phyloP scores from a whole-genome alignment of 768 basidiomycete genomes.

The Lyophyllum decastes region DNA sequence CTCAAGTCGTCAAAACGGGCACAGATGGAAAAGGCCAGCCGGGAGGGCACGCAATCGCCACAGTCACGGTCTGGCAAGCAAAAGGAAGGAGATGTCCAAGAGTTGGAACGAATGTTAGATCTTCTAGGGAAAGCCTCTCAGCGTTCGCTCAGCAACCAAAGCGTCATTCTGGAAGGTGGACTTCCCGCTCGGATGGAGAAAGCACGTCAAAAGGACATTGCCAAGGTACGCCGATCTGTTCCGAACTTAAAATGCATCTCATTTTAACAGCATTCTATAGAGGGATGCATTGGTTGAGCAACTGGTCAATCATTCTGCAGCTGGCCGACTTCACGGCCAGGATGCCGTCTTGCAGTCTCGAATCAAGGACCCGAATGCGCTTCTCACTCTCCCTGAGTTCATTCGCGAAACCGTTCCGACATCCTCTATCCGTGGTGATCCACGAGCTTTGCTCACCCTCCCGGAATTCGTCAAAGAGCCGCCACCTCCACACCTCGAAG shows the following conservation, averaged over 20 bases:
- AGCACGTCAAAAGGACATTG: conserved; percentile 56
- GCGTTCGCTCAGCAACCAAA: conserved; percentile 68
- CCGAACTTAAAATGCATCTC: not conserved
- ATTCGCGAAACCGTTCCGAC: conserved; percentile 55
- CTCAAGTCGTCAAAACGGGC: conserved; percentile 69
- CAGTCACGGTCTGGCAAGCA: conserved; percentile 34
- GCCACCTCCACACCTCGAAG: conserved; percentile 30
- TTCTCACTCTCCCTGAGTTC: conserved; percentile 63
- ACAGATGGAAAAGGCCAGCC: conserved; percentile 72
- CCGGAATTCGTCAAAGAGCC: conserved; percentile 63
- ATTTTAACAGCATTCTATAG: conserved; percentile 33
- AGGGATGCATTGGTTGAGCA: conserved; percentile 77
- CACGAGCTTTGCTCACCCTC: conserved; percentile 52
- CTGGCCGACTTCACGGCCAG: conserved; percentile 76
- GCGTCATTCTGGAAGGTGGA: conserved; percentile 64
- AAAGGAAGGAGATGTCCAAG: conserved; percentile 50
- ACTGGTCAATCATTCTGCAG: conserved; percentile 67
- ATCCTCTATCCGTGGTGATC: conserved; percentile 33
- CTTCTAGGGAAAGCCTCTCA: conserved; percentile 71
- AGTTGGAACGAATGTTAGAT: conserved; percentile 73
- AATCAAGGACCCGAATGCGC: conserved; percentile 50
- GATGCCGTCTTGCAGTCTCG: conserved; percentile 62
- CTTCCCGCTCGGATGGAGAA: conserved; percentile 57
- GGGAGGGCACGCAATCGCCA: conserved; percentile 33
- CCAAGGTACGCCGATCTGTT: conserved; percentile 49